Percentiles rank a stretch among this genome's conserved stretches.
These are phyloP conservation scores for Gyrodon lividus DNA, from an alignment of 768 basidiomycete species.

Conservation along the genomic window DNA sequence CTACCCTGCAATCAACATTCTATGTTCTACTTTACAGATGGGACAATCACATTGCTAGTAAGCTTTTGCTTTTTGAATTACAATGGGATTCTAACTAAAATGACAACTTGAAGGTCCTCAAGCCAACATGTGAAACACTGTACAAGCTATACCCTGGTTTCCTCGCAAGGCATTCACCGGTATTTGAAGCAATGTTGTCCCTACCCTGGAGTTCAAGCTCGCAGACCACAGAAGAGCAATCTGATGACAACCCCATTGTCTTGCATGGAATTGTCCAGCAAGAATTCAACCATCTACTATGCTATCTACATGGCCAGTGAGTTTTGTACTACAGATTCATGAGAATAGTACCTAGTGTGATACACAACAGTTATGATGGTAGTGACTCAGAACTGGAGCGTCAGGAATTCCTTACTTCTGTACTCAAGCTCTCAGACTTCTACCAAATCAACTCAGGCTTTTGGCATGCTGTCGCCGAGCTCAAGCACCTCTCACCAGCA, in stretches of 20 bases:
- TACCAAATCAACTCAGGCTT: constrained; percentile 6
- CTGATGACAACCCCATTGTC: constrained; percentile 5
- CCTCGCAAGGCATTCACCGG: background rate
- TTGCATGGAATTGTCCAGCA: background rate
- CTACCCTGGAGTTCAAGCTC: background rate
- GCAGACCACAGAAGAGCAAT: background rate
- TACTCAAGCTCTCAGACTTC: constrained; percentile 4
- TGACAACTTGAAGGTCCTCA: background rate
- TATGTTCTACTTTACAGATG: constrained; percentile 7
- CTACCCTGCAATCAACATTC: background rate
- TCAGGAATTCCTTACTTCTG: too few species aligned
- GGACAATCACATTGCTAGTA: constrained; percentile 1
- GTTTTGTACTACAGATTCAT: background rate
- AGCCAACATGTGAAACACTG: background rate
- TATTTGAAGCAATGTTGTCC: background rate
- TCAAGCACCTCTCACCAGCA: background rate
- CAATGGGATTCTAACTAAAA: background rate
- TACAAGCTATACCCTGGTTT: constrained; percentile 1
- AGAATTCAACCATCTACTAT: constrained; percentile 2
- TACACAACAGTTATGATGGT: too few species aligned
- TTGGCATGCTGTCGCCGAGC: constrained; percentile 5
- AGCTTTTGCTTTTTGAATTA: background rate
- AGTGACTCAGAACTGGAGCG: too few species aligned
- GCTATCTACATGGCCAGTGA: background rate
- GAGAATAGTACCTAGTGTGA: too few species aligned